Evolutionary conservation across 1,139 yeast species (phyloP).

Genomic region (Pichia sp.): DNA sequence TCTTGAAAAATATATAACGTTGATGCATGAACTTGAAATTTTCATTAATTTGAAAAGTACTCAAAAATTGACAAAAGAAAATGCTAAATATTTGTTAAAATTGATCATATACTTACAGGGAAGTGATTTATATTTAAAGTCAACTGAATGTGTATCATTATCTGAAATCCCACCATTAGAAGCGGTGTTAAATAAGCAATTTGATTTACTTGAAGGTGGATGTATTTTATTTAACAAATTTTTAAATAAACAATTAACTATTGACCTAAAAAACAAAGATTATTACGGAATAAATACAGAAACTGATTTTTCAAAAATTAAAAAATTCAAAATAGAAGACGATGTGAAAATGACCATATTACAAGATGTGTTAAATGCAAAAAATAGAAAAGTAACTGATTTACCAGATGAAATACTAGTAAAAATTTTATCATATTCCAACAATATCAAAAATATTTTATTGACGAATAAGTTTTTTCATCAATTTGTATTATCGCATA

Average conservation of each 20-base stretch:
- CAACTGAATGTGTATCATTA: neutral
- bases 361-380: neutral
- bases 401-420: constrained; percentile 18
- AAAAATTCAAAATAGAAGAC: neutral
- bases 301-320: neutral
- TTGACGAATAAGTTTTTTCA: constrained; percentile 10
- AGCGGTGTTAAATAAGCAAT: constrained; percentile 2
- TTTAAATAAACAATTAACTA: constrained; percentile 2
- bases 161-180: constrained; percentile 7
- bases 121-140: neutral
- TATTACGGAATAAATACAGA: neutral
- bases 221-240: constrained; percentile 9
- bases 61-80: constrained; percentile 1
- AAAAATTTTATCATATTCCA: constrained; percentile 15
- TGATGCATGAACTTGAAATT: constrained; percentile 4
- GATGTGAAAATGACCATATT: neutral
- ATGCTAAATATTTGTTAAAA: constrained; percentile 3
- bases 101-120: constrained; percentile 5
- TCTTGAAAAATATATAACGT: constrained; percentile 5
- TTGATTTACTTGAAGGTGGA: constrained; percentile 12
- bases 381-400: constrained; percentile 1
- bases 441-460: constrained; percentile 11
- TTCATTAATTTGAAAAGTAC: neutral
- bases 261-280: constrained; percentile 1
- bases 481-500: constrained; percentile 12